Conservation (phyloP, 2,329 filamentous ascomycete species). For the Daldinia sp. region DNA sequence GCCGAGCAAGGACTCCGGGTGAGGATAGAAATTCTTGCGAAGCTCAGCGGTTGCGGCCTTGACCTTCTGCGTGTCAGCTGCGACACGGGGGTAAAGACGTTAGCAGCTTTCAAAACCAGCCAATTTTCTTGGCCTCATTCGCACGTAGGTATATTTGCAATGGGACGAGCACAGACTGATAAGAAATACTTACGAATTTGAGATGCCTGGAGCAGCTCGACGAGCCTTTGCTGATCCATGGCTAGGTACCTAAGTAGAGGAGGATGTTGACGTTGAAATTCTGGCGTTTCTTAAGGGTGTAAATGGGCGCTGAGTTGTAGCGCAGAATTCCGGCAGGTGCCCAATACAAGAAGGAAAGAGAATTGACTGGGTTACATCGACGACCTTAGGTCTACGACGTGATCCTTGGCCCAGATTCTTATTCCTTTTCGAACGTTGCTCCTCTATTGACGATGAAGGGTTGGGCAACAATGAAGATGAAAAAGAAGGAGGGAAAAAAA, state of each 20-base stretch:
- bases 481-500: slow-evolving; percentile 11
- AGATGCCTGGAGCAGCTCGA: slow-evolving; percentile 85
- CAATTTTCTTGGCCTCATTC: background rate
- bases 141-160: background rate
- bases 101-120: slow-evolving; percentile 40
- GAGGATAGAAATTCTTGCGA: slow-evolving; percentile 91
- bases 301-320: background rate
- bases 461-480: slow-evolving; percentile 17
- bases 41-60: slow-evolving; percentile 90
- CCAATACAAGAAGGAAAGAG: slow-evolving; percentile 4
- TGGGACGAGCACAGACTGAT: no score
- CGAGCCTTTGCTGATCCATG: slow-evolving; percentile 86
- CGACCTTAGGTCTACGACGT: slow-evolving; percentile 32
- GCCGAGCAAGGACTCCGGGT: slow-evolving; percentile 82
- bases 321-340: background rate
- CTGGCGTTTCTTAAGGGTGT: background rate
- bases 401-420: slow-evolving; percentile 18
- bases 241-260: no score
- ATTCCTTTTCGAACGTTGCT: background rate
- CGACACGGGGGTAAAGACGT: slow-evolving; percentile 45
- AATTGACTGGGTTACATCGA: slow-evolving; percentile 25
- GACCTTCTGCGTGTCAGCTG: slow-evolving; percentile 87
- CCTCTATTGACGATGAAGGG: background rate
- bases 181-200: slow-evolving; percentile 75
- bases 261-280: background rate